Percentiles rank a stretch among this genome's conserved stretches.
Evolutionary conservation across 805 yeast species (phyloP).

Genomic region (Metschnikowia aberdeeniae): DNA sequence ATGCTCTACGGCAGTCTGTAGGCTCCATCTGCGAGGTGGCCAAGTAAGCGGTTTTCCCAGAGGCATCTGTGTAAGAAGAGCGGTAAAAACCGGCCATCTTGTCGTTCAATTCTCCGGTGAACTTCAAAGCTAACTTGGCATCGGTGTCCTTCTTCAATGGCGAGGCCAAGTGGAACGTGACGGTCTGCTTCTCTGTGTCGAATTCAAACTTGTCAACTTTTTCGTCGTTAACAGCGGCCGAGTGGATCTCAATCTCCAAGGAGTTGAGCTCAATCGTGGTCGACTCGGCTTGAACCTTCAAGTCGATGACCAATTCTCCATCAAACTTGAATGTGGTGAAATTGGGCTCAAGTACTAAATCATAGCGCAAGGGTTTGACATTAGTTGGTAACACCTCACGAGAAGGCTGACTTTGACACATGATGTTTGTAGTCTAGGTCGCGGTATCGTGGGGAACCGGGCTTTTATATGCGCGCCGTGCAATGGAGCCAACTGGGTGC

Average conservation of each 20-base stretch:
- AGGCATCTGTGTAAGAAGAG: constrained; percentile 52
- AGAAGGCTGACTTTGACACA: constrained; percentile 11
- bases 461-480: not conserved
- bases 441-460: not conserved
- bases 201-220: constrained; percentile 21
- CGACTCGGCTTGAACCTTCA: constrained; percentile 47
- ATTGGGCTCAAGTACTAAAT: constrained; percentile 38
- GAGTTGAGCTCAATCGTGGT: constrained; percentile 53
- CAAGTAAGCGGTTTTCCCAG: constrained; percentile 64
- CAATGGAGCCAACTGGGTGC: constrained; percentile 1
- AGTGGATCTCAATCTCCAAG: constrained; percentile 58
- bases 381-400: constrained; percentile 43
- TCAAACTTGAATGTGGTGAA: constrained; percentile 55
- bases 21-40: constrained; percentile 87
- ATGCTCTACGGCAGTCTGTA: constrained; percentile 81
- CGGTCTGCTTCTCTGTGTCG: constrained; percentile 37
- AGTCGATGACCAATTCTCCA: constrained; percentile 53
- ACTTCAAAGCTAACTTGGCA: constrained; percentile 47
- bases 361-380: constrained; percentile 40
- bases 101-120: constrained; percentile 63
- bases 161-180: constrained; percentile 38
- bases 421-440: not conserved
- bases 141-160: constrained; percentile 32
- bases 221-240: constrained; percentile 38
- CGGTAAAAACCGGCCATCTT: constrained; percentile 83